A percentile compares a stretch with the other conserved stretches of the same genome.
Evolutionary conservation across 2,329 filamentous ascomycete genomes (phyloP).

Genomic region (Chrysosporium keratinophilum): DNA sequence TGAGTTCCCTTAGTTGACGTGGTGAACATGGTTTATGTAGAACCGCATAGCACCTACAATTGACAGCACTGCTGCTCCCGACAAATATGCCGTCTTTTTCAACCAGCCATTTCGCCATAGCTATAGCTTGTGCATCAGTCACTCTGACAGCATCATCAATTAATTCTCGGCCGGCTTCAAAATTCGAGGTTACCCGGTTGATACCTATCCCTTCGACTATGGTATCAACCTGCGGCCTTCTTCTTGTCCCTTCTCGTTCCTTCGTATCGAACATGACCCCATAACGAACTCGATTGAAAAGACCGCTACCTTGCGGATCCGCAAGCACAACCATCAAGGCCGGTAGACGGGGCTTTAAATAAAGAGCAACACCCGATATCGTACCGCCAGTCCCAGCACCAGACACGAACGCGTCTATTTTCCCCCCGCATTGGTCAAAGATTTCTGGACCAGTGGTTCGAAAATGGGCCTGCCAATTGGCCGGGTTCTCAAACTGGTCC

Average conservation of each 20-base stretch:
- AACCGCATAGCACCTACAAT: slow-evolving; percentile 48
- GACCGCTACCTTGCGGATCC: slow-evolving; percentile 84
- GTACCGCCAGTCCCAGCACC: slow-evolving; percentile 94
- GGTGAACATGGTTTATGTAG: not conserved
- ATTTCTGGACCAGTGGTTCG: slow-evolving; percentile 83
- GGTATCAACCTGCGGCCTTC: slow-evolving; percentile 84
- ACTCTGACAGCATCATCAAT: slow-evolving; percentile 86
- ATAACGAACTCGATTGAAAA: slow-evolving; percentile 84
- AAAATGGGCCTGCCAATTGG: slow-evolving; percentile 81
- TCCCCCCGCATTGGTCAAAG: slow-evolving; percentile 61
- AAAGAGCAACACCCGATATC: slow-evolving; percentile 73
- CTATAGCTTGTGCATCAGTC: slow-evolving; percentile 75
- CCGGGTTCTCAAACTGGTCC: slow-evolving; percentile 86
- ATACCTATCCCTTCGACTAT: slow-evolving; percentile 95
- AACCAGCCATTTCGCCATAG: slow-evolving; percentile 93
- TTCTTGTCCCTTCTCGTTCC: slow-evolving; percentile 80
- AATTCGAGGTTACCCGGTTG: slow-evolving; percentile 88
- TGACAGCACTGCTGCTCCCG: slow-evolving; percentile 92
- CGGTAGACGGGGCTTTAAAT: slow-evolving; percentile 63
- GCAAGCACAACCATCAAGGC: slow-evolving; percentile 66
- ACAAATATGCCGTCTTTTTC: slow-evolving; percentile 92
- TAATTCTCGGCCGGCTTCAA: slow-evolving; percentile 73
- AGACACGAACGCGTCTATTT: slow-evolving; percentile 76
- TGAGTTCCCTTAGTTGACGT: not conserved
- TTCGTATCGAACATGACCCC: slow-evolving; percentile 91